phyloP scores from a whole-genome alignment of 208 protist genomes.

The Trypanosoma rangeli region DNA sequence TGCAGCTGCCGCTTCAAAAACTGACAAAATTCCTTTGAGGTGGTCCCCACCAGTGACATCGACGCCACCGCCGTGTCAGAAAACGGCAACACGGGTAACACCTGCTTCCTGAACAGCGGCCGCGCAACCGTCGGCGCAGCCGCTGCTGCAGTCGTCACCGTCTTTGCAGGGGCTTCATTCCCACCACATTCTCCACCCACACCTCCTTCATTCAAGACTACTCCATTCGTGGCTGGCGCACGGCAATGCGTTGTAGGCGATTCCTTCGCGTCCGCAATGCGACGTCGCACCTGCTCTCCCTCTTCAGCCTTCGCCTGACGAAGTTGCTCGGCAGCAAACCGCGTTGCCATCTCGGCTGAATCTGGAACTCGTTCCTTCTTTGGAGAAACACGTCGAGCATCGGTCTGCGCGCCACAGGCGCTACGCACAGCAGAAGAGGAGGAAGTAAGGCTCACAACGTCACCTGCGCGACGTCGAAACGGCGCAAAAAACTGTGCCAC shows the following conservation, averaged over 20 bases:
- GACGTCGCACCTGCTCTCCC: constrained; percentile 10
- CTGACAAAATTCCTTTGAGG: constrained; percentile 81
- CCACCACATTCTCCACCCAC: not conserved
- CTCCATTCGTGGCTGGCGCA: no score
- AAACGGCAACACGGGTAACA: constrained; percentile 1
- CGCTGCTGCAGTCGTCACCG: not conserved
- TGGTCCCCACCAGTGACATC: constrained; percentile 33
- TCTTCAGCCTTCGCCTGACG: constrained; percentile 4
- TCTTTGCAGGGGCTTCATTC: not conserved
- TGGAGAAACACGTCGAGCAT: not conserved
- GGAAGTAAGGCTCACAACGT: not conserved
- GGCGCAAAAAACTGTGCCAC: constrained; percentile 68
- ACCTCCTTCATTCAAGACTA: not conserved
- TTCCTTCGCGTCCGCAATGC: constrained; percentile 15
- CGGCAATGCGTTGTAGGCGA: not conserved
- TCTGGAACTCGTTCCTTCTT: constrained; percentile 14
- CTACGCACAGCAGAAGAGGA: not conserved
- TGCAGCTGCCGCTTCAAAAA: constrained; percentile 68
- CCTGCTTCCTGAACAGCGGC: constrained; percentile 25
- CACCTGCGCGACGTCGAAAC: constrained; percentile 16
- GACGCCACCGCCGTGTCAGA: not conserved
- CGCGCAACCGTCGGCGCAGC: not conserved
- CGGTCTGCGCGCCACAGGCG: not conserved
- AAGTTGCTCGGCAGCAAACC: constrained; percentile 32
- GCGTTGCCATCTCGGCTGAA: constrained; percentile 29